phyloP scores from a whole-genome alignment of 1,284 basidiomycete species.

The Tilletia walkeri region DNA sequence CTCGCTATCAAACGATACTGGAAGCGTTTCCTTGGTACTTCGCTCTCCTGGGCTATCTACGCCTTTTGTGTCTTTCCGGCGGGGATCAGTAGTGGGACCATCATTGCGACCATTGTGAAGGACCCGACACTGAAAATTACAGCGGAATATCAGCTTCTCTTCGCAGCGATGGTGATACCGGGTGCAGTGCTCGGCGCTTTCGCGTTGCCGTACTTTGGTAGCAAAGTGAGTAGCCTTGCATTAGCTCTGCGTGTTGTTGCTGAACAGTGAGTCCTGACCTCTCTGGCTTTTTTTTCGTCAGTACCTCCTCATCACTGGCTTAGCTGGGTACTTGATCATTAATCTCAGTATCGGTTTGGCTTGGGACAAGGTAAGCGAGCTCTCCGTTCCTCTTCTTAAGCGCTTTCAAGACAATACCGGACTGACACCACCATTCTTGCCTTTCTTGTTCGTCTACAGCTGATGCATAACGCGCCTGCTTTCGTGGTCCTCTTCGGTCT shows the following conservation, averaged over 20 bases:
- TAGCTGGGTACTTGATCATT: slow-evolving; percentile 71
- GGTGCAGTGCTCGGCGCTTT: slow-evolving; percentile 66
- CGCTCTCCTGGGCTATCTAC: slow-evolving; percentile 56
- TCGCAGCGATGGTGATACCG: slow-evolving; percentile 69
- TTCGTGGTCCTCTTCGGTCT: slow-evolving; percentile 60
- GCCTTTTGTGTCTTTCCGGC: slow-evolving; percentile 75
- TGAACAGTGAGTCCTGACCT: too few relatives aligned
- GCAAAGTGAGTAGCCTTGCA: slow-evolving; percentile 12
- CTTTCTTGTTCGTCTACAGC: background rate
- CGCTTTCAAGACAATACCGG: background rate
- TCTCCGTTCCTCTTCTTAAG: too few relatives aligned
- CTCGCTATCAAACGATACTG: slow-evolving; percentile 70
- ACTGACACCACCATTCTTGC: too few relatives aligned
- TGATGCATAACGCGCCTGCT: slow-evolving; percentile 67
- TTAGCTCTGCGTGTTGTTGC: too few relatives aligned
- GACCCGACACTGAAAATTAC: slow-evolving; percentile 59
- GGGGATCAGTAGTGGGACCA: slow-evolving; percentile 57
- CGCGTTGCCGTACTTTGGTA: slow-evolving; percentile 26
- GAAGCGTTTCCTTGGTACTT: slow-evolving; percentile 51
- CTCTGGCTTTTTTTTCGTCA: slow-evolving; percentile 1
- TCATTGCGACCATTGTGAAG: slow-evolving; percentile 59
- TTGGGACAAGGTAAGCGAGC: slow-evolving; percentile 63
- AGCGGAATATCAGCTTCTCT: slow-evolving; percentile 71
- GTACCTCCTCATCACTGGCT: slow-evolving; percentile 67
- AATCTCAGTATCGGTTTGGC: slow-evolving; percentile 67